Evolutionary conservation across 306 rosid genomes (phyloP), one percentile per base, ranked within the genome.

Genomic region (Quercus gilva): DNA sequence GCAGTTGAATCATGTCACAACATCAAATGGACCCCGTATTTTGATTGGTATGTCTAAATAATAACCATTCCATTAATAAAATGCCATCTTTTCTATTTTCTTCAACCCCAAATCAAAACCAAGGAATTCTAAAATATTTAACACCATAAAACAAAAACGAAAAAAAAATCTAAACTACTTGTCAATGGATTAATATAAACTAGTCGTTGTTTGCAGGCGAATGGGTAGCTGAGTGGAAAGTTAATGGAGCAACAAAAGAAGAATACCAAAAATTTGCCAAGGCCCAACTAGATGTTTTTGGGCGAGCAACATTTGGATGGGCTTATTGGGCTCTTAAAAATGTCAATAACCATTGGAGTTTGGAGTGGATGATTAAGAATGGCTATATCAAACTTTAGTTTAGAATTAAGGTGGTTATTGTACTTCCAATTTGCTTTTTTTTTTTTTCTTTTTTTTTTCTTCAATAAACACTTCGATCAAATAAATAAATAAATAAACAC

Each of bases 281-380:
- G 15, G 94, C 97, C 35, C 97, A 91, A 70, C 37, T 88, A 20
- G 87, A 85, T 6, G 89, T 93, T 33, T 93, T 49, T 71, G 89
- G 86, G n/a, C 65, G 79, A 81, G 93, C 97, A n/a, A 82, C 90
- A 53, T 91, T 91, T 86, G 98, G 97, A 14, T 93, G 98, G 97
- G 89, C 93, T 82, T 91, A 93, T 4, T 93, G 97, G 97, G 74
- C 92, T 51, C 86, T 89, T n/a, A 88, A 82, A 70, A 91, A 91
- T 37, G 93, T 83, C 19, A 83, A 88, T n/a, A 82, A 68, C 11
- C 88, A 84, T 55, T 93, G 94, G 94, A 93, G 92, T 83, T 75
- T 93, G 9, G 80, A 93, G 60, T 93, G 98, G 98, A 91, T 87
- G 93, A 86, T 93, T 71, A 81, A 82, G 9, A 93, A 90, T 74